These are phyloP conservation scores for Aspergillus ochraceoroseus DNA, from an alignment of 2,329 filamentous ascomycete genomes.

Conservation along the genomic window DNA sequence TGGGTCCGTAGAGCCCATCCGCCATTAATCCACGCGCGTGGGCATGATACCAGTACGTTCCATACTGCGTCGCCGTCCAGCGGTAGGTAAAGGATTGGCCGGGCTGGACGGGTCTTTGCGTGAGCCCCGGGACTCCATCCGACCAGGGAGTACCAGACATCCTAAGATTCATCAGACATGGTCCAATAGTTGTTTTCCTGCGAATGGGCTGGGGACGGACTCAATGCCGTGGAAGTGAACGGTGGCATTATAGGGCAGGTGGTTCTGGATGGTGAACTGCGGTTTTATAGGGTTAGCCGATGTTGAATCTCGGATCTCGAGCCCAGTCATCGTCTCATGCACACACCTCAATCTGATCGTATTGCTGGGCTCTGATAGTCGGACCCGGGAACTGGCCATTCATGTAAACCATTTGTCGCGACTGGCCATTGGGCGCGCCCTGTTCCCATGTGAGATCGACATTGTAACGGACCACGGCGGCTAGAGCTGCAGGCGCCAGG, in stretches of 20 bases:
- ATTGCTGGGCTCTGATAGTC: slow-evolving; percentile 25
- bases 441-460: slow-evolving; percentile 34
- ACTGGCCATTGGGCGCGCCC: slow-evolving; percentile 32
- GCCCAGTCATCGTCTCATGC: too few species aligned
- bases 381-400: slow-evolving; percentile 35
- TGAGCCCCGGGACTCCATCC: slow-evolving; percentile 55
- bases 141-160: slow-evolving; percentile 53
- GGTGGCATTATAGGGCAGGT: slow-evolving; percentile 29
- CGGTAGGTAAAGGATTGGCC: slow-evolving; percentile 49
- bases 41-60: slow-evolving; percentile 55
- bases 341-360: slow-evolving; percentile 29
- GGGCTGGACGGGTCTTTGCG: slow-evolving; percentile 51
- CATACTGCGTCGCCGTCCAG: slow-evolving; percentile 53
- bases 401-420: slow-evolving; percentile 31
- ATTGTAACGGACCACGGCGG: neutral
- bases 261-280: slow-evolving; percentile 31
- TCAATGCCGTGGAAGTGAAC: slow-evolving; percentile 43
- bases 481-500: too few species aligned
- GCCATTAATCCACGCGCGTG: slow-evolving; percentile 54
- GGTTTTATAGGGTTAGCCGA: neutral
- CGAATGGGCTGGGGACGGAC: slow-evolving; percentile 5
- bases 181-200: neutral
- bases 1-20: slow-evolving; percentile 55
- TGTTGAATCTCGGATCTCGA: neutral
- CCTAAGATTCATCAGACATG: slow-evolving; percentile 19